Base-by-base conservation (phyloP, 2,329 filamentous ascomycete species). In the Fusarium papillatum region DNA sequence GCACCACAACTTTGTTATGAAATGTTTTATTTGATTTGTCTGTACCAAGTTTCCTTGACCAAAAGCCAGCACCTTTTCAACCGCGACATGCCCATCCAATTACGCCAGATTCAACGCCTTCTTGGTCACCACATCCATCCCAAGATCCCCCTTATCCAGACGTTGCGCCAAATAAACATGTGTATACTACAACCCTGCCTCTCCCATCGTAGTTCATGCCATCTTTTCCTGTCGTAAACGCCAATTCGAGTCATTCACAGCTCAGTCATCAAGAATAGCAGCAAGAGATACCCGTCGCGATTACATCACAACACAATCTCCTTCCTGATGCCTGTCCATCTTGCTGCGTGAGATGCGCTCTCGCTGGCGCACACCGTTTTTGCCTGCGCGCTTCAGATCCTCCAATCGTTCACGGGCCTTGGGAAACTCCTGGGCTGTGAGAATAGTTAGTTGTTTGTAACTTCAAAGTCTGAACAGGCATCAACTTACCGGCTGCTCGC, bases 321-420 rank as follows among this genome's bases (percentile, higher is more conserved):
- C 95, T 77, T 98, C 95, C 80, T 96, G 95, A 82, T 96, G 93
- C 83, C 93, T 94, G 80, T 93, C 93, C 67, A 95, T 92, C 75
- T 95, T 94, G 76, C 93, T 96, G 69, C 96, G 90, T 11, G 94
- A 96, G 72, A 98, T 91, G 68, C 93, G 92, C 80, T 96, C 95
- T 66, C 95, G 90, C 66, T 92, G 92, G 81, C 94, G 95, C 73
- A 94, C 78, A 61, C 85, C 88, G 46, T 93, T 94, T 53, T 92
- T 92, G 29, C 95, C 95, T 3, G 93, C 92, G 73, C 92, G 91
- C 85, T 97, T 98, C 66, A 99, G 89, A 78, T 98, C 97, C 82
- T 98, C 96, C 7, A 99, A 90, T 60, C 96, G 91, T 81, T 98
- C 95, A 69, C 96, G 92, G 17, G 97, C 97, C 84, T 98, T 98